A percentile compares a stretch with the other conserved stretches of the same genome.
These are phyloP conservation scores for Malassezia pachydermatis DNA, from an alignment of 1,284 basidiomycete genomes.

Conservation along the genomic window DNA sequence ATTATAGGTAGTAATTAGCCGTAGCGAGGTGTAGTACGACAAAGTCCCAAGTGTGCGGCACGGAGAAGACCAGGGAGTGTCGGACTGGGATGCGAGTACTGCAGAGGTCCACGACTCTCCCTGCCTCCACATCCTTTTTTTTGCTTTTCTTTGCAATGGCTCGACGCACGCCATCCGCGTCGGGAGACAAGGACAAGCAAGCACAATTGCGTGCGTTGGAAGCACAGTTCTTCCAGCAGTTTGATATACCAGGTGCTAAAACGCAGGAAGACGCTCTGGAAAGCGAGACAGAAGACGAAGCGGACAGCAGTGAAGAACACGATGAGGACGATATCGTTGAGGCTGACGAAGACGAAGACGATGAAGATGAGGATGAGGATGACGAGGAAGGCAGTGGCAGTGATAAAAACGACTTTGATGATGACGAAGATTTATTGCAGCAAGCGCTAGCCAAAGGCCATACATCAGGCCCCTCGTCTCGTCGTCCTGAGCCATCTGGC, in stretches of 20 bases:
- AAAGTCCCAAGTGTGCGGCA: neutral
- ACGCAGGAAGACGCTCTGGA: neutral
- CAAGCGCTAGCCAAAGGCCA: neutral
- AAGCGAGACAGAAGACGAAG: neutral
- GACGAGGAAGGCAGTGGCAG: neutral
- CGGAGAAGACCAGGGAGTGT: too few species aligned
- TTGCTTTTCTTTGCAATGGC: neutral
- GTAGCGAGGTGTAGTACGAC: neutral
- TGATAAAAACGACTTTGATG: slow-evolving; percentile 8
- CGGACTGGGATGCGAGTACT: too few species aligned
- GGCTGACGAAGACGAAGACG: neutral
- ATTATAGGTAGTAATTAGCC: neutral
- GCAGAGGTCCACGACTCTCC: too few species aligned
- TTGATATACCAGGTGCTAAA: slow-evolving; percentile 1
- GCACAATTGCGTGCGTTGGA: slow-evolving; percentile 15
- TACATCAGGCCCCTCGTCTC: too few species aligned
- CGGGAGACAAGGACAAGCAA: neutral
- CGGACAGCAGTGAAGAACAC: neutral
- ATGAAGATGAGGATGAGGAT: neutral
- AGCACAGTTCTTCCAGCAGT: slow-evolving; percentile 15
- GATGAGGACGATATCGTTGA: neutral
- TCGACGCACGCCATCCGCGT: neutral
- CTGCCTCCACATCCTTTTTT: neutral
- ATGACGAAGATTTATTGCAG: slow-evolving; percentile 6
- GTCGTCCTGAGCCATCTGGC: too few species aligned